phyloP scores from a whole-genome alignment of 352 stramenopile species.

The Phytophthora lateralis region DNA sequence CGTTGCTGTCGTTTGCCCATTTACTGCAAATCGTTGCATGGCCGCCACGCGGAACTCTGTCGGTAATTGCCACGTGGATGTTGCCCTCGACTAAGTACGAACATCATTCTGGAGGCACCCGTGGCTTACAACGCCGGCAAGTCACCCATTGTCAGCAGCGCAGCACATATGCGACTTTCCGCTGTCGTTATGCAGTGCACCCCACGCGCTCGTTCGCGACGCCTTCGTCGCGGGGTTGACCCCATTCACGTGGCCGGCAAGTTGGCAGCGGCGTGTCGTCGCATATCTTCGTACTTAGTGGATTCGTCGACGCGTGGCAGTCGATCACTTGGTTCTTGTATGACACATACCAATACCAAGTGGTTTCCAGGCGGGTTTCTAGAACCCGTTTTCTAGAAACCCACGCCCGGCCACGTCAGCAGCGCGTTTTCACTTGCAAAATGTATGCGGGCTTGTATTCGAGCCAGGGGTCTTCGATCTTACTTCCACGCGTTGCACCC shows the following conservation, averaged over 20 bases:
- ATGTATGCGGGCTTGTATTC: constrained; percentile 42
- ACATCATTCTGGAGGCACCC: not conserved
- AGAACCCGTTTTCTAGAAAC: constrained; percentile 31
- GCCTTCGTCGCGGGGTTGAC: constrained; percentile 1
- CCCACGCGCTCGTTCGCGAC: constrained; percentile 20
- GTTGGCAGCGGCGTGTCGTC: not conserved
- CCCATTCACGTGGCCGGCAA: not conserved
- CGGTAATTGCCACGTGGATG: constrained; percentile 33
- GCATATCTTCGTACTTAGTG: constrained; percentile 40
- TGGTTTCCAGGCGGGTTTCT: constrained; percentile 18
- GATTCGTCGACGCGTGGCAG: constrained; percentile 38
- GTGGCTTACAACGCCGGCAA: constrained; percentile 1
- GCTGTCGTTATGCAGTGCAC: not conserved
- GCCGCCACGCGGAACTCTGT: constrained; percentile 12
- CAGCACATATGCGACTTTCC: constrained; percentile 5
- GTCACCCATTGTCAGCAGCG: not conserved
- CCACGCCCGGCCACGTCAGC: constrained; percentile 39
- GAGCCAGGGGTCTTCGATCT: constrained; percentile 21
- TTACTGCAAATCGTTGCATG: constrained; percentile 25
- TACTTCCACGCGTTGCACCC: constrained; percentile 29
- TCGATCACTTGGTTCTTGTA: constrained; percentile 33
- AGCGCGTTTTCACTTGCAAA: constrained; percentile 10
- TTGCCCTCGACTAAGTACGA: constrained; percentile 34
- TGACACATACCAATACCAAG: constrained; percentile 8
- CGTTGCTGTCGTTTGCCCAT: not conserved